Base-by-base conservation (phyloP, 23 red algal species). In the Porphyridium purpureum region DNA sequence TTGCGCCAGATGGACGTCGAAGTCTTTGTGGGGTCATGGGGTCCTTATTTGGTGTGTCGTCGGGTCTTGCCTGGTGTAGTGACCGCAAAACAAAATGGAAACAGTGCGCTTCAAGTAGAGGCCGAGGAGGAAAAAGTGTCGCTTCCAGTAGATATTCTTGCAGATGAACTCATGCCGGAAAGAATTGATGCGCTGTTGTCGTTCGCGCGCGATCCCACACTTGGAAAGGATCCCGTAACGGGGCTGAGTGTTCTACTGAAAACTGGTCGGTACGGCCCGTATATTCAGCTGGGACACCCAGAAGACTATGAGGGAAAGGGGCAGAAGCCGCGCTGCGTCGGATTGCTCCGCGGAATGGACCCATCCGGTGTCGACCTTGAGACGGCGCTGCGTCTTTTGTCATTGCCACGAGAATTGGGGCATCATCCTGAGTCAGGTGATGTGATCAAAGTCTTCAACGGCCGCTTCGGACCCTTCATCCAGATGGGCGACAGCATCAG, bases 391-490 rank as follows among this genome's bases (percentile, higher is more conserved):
- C 64, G 75, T 49, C 52, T 84, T 23, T 56, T 95, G 27, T 82
- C 73, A 29, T 38, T 95, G 17, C 88, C 88, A 11, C 67, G 88
- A 20, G 47, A 64, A 9, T 69, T 95, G 27, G 88, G 88, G 24
- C 47, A 34, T 19, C 73, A 95, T 65, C 88, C 88, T 29, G 52
- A 54, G 4, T 65, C 54, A 15, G 80, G 76, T 7, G 55, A 75
- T 21, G 66, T 68, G 24, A 61, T 95, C 50, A 29, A 52, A 17
- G 78, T 78, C 22, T 66, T 58, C 27, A 68, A 67, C 21, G 76
- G 88, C 25, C 78, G 66, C 6, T 84, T 80, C 55, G 88, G 88
- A 7, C 70, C 88, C 11, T 95, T 84, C 33, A 31, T 95, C 0
- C 29, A 35, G 19, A 61, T 36, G 8, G n/a, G n/a, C n/a, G 40